These are phyloP conservation scores for Sphaerostilbella broomeana DNA, from an alignment of 2,329 filamentous ascomycete genomes.

Conservation along the genomic window DNA sequence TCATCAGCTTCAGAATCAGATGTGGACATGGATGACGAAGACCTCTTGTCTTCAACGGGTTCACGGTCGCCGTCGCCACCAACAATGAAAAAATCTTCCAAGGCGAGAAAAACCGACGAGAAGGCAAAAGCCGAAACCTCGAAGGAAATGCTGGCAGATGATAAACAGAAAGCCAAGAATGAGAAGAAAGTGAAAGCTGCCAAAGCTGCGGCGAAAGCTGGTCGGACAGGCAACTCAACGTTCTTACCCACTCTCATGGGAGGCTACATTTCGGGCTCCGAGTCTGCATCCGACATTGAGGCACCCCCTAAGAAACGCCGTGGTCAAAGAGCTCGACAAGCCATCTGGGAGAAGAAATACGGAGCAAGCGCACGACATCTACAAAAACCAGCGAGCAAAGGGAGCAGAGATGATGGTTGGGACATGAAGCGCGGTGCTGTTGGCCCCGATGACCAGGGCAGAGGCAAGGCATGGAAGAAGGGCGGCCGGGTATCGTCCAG, in stretches of 20 bases:
- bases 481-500: conserved; percentile 30
- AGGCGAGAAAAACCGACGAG: conserved; percentile 13
- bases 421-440: conserved; percentile 51
- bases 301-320: conserved; percentile 57
- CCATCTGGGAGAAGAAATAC: conserved; percentile 76
- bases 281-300: conserved; percentile 63
- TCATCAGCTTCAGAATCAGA: conserved; percentile 31
- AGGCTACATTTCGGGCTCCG: conserved; percentile 72
- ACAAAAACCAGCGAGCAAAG: conserved; percentile 30
- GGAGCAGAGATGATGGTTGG: conserved; percentile 46
- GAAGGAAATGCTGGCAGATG: too few relatives aligned
- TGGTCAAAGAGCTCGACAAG: conserved; percentile 70
- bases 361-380: conserved; percentile 64
- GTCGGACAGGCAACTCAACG: conserved; percentile 38
- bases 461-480: conserved; percentile 47
- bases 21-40: conserved; percentile 23
- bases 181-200: conserved; percentile 15
- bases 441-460: conserved; percentile 31
- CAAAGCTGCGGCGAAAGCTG: conserved; percentile 15
- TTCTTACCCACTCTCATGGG: conserved; percentile 73
- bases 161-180: conserved; percentile 16
- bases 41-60: conserved; percentile 15
- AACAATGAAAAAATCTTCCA: conserved; percentile 28
- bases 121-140: conserved; percentile 1
- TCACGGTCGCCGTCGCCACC: conserved; percentile 26